Evolutionary conservation across 2,329 filamentous ascomycete genomes (phyloP), one percentile per base, ranked within the genome.

Genomic region (Aspergillus udagawae): DNA sequence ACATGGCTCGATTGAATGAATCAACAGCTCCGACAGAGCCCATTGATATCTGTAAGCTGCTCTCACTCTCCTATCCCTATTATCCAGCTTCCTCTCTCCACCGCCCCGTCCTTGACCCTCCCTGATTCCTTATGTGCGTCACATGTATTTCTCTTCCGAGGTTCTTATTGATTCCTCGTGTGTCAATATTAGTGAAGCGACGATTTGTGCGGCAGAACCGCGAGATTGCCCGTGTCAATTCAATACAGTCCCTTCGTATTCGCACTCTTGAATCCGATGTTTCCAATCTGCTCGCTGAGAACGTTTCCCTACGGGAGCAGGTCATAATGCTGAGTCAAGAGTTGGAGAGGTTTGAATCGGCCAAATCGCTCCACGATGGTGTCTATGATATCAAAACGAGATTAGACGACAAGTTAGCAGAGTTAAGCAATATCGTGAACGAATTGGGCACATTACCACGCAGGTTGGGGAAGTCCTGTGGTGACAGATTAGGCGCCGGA

Each of bases 131-230:
- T 41, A 23, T 49, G 25, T 32, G 4, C 14, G 6, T 17, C 9
- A 20, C 21, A 2, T n/a, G 21, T 27, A 12, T 28, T 14, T 54
- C 35, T 14, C 6, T 20, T 42, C 29, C n/a, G 23, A 10, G 4
- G 12, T 14, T 4, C 10, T 6, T 25, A 51, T 14, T 28, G 20
- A 28, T 17, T 8, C 4, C 29, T 29, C 4, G n/a, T 23, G 29
- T 23, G 14, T 21, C 17, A 44, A 25, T 6, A 17, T 27, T 60
- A 86, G 84, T 87, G 53, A 88, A 86, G 75, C 78, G 85, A 59
- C 77, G 84, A 62, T 87, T 87, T 67, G 78, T 87, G 61, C 77
- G 85, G 55, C 85, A 88, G 69, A 88, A 88, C 68, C 83, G 85
- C 63, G 85, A 88, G 68, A 83, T 88, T 57, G 84, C 85, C 57